Base-by-base conservation (phyloP, 202 grass and related monocot species). In the Hordeum pubiflorum region DNA sequence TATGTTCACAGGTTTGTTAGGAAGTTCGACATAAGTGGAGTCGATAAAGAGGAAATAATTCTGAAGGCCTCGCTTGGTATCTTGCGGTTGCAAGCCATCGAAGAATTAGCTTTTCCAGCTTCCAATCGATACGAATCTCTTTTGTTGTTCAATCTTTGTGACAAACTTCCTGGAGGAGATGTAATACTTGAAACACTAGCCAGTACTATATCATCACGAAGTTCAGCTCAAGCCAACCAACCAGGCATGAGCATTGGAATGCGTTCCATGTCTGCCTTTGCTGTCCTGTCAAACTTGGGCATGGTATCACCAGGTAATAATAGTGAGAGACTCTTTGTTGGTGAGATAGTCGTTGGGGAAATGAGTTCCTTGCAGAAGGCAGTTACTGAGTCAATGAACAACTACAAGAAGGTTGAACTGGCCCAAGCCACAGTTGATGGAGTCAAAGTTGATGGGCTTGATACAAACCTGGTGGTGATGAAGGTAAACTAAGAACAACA, bases 121-220 rank as follows among this genome's bases (percentile, higher is more conserved):
- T 46, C 83, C 70, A 87, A 58, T 75, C 82, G 87, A 82, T 86
- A 72, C 62, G 92, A 91, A 60, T 76, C 84, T 33, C 92, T 98
- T 86, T 75, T 98, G 62, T 88, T 94, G 89, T 94, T 98, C 77
- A 98, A 91, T 92, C 80, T 94, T 7, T 98, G 95, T 32, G 95
- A 98, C 79, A 92, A 98, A 79, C 84, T 98, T 80, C 92, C 92
- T 66, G 95, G 95, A 84, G 95, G 95, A 74, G 90, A 98, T 87
- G 74, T 94, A 63, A 94, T 98, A 82, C 83, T 91, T 66, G 92
- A 98, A 94, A 94, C 95, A 79, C 78, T 98, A 55, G 88, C 90
- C 36, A 77, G 50, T 52, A 65, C 60, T 72, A 82, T 89, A 81
- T 79, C 57, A 44, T 92, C 90, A 73, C 81, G 85, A 76, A 70